Percentiles rank a stretch among this genome's conserved stretches.
phyloP scores from a whole-genome alignment of 139 green algal species.

The Volvox reticuliferus region DNA sequence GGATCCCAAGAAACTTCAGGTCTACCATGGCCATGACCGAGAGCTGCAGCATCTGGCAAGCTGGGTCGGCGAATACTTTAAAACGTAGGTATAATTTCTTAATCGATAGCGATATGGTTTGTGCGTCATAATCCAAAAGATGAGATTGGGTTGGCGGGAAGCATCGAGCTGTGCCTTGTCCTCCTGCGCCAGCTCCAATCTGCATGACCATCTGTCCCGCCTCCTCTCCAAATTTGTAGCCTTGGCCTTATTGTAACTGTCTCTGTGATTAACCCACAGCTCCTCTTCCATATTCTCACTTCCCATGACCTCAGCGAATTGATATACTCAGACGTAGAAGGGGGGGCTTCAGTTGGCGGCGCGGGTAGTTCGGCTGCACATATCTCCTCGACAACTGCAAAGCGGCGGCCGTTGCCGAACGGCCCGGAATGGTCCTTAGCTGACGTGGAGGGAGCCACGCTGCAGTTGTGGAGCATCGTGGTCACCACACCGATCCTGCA shows the following conservation, averaged over 20 bases:
- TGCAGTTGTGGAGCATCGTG: conserved; percentile 28
- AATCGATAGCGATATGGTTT: neutral
- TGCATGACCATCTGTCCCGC: neutral
- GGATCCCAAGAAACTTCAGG: neutral
- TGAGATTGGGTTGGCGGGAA: no score
- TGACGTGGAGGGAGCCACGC: conserved; percentile 42
- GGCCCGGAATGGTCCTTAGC: conserved; percentile 18
- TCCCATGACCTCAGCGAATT: neutral
- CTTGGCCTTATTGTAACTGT: neutral
- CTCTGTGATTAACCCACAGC: neutral
- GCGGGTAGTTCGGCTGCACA: neutral
- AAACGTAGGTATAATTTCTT: neutral
- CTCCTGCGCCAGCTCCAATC: no score
- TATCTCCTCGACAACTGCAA: neutral
- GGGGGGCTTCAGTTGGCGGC: neutral
- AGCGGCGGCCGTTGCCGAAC: neutral
- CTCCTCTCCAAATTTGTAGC: neutral
- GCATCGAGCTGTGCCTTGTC: no score
- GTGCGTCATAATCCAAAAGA: neutral
- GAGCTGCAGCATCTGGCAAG: neutral
- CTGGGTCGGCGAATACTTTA: conserved; percentile 31
- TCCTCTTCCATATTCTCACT: no score
- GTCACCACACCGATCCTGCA: conserved; percentile 14
- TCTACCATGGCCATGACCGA: neutral
- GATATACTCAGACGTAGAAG: neutral